Evolutionary conservation across 192 early-diverging fungal genomes (phyloP), one percentile per base, ranked within the genome.

Genomic region (Rhizophagus clarus): DNA sequence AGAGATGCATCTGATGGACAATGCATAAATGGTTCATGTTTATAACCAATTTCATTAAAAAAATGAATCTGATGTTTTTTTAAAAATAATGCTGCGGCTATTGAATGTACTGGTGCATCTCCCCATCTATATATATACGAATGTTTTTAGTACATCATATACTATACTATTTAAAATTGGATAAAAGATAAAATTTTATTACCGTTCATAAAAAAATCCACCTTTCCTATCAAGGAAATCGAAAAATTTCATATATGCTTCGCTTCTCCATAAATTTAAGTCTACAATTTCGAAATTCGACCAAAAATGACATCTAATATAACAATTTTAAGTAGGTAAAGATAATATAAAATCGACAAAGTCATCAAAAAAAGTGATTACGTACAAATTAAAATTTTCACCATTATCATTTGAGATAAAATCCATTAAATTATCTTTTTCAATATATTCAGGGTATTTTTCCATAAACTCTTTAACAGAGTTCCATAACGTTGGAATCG

Each of bases 131-230:
- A 71, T 22, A 17, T 45, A 71, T 76, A 73, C 69, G 6, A 24
- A 17, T 24, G 2, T 24, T 42, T 80, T 40, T 29, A 15, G 8
- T 29, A 26, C 37, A 40, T 40, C 37, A 61, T n/a, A n/a, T n/a
- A n/a, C 1, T 32, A 20, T 45, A 74, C 0, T 17, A 26, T 15
- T 56, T 5, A 8, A 70, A 29, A 77, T 20, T 47, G 24, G 4
- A 69, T 70, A 22, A 37, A 20, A 69, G 8, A 37, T 37, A 34
- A 34, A 11, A 11, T 20, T 22, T 37, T 49, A 31, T 79, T 79
- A 92, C 76, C 93, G 82, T 81, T 94, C 93, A 81, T 96, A 96
- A 77, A 91, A 96, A 85, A 96, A 96, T 20, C 95, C 95, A 49
- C 95, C 95, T 8, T 85, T 80, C 29, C 82, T 72, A 85, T 96